These are phyloP conservation scores for Ascocoryne sarcoides DNA, from an alignment of 2,329 filamentous ascomycete genomes.

Conservation along the genomic window DNA sequence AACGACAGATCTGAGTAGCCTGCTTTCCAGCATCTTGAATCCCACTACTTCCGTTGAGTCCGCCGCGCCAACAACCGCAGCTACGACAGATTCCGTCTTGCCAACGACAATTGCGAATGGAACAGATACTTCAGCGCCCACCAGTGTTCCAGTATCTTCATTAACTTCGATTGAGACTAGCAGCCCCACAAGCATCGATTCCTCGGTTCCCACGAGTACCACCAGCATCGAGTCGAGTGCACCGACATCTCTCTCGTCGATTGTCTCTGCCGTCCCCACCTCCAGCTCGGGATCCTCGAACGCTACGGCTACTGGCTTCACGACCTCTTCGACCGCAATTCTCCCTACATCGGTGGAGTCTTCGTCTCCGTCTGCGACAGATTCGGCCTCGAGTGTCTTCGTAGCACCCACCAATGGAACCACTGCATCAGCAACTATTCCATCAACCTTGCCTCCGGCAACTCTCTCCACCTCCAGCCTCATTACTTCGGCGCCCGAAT, in stretches of 20 bases:
- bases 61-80: not conserved
- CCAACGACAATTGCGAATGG: not conserved
- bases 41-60: not conserved
- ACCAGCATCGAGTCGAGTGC: not conserved
- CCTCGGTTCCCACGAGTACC: not conserved
- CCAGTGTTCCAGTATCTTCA: conserved; percentile 1
- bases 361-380: not conserved
- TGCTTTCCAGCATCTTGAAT: not conserved
- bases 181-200: not conserved
- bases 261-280: not conserved
- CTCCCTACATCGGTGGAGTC: not conserved
- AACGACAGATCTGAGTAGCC: not conserved
- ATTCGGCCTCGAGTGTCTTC: not conserved
- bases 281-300: not conserved
- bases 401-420: not conserved
- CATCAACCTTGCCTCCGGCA: too few relatives aligned
- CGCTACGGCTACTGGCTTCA: not conserved
- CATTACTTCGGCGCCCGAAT: too few relatives aligned
- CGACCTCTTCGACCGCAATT: not conserved
- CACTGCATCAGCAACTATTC: too few relatives aligned
- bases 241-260: not conserved
- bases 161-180: not conserved
- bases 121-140: not conserved
- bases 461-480: too few relatives aligned
- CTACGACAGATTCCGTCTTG: not conserved